Percentiles rank a stretch among this genome's conserved stretches.
Conservation (phyloP, 176 grass and related monocot genomes). For the Poa pratensis region DNA sequence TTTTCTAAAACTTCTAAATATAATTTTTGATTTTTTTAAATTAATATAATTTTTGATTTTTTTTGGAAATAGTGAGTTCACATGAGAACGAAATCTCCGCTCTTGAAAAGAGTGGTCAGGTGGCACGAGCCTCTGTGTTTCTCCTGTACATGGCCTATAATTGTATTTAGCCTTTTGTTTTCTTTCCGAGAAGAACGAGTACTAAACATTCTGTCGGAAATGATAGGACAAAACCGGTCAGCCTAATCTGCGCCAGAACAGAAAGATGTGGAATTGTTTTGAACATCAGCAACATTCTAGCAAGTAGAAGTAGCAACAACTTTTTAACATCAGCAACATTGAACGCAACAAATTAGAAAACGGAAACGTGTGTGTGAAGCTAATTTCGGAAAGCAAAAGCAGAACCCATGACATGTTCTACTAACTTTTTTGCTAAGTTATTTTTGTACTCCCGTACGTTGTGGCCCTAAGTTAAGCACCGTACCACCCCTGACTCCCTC, state of each 20-base stretch:
- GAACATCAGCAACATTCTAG: not conserved
- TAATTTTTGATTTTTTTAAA: too few species aligned
- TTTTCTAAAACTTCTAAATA: too few species aligned
- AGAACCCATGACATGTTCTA: not conserved
- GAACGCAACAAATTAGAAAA: not conserved
- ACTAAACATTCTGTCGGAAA: not conserved
- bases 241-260: too few species aligned
- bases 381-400: not conserved
- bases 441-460: not conserved
- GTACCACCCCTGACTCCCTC: not conserved
- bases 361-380: not conserved
- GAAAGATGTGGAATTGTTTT: not conserved
- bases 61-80: too few species aligned
- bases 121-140: not conserved
- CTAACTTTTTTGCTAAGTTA: not conserved
- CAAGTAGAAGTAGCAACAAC: not conserved
- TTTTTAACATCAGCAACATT: not conserved
- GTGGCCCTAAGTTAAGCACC: not conserved
- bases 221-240: not conserved
- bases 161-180: not conserved
- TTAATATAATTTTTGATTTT: too few species aligned
- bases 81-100: too few species aligned
- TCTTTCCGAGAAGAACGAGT: not conserved
- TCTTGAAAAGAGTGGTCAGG: not conserved
- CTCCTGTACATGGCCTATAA: not conserved